These are phyloP conservation scores for Suillus paluster DNA, from an alignment of 768 basidiomycete genomes.

Conservation along the genomic window DNA sequence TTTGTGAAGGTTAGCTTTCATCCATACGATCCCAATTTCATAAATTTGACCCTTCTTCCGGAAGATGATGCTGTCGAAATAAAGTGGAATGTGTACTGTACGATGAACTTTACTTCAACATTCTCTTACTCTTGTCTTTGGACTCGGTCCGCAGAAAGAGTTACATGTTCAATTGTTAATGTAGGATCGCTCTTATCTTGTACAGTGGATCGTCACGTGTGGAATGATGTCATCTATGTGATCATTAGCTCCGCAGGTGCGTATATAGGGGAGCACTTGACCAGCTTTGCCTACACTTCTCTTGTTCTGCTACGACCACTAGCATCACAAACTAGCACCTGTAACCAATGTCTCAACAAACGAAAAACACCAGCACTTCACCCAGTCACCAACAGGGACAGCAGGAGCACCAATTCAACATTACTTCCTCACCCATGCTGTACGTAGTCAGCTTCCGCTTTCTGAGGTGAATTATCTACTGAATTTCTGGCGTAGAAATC, in stretches of 20 bases:
- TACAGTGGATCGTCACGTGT: background rate
- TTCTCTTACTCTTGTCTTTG: background rate
- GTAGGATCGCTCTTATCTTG: background rate
- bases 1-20: slow-evolving; percentile 65
- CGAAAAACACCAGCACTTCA: background rate
- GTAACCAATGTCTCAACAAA: slow-evolving; percentile 5
- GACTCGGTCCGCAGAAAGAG: background rate
- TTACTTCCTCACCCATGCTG: slow-evolving; percentile 69
- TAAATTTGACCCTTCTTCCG: slow-evolving; percentile 17
- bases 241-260: background rate
- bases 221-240: background rate
- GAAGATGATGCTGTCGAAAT: slow-evolving; percentile 81
- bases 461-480: background rate
- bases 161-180: background rate
- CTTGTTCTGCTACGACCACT: background rate
- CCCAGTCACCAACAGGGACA: slow-evolving; percentile 4
- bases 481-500: slow-evolving; percentile 46
- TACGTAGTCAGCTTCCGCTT: slow-evolving; percentile 30
- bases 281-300: background rate
- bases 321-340: background rate
- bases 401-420: slow-evolving; percentile 49
- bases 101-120: slow-evolving; percentile 14
- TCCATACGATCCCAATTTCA: slow-evolving; percentile 5
- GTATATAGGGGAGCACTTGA: background rate
- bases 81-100: slow-evolving; percentile 23